phyloP scores from a whole-genome alignment of 139 green algal species.

The Tetraselmis chui region DNA sequence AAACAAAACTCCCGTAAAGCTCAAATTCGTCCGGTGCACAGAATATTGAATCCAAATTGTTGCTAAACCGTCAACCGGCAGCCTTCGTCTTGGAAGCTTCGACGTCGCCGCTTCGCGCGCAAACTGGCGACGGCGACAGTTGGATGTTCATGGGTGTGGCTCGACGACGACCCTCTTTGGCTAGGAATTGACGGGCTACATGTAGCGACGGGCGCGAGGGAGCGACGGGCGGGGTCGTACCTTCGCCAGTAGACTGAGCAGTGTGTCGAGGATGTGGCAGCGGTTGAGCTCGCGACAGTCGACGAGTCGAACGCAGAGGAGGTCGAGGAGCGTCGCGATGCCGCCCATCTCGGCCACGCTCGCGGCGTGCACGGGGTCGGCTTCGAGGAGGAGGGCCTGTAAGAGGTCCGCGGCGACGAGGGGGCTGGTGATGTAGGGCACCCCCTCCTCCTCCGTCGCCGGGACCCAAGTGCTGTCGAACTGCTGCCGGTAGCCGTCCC shows the following conservation, averaged over 20 bases:
- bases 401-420: neutral
- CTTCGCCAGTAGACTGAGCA: neutral
- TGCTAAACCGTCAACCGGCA: no score
- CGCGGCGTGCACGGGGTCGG: neutral
- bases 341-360: neutral
- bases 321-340: neutral
- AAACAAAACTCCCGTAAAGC: no score
- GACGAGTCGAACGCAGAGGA: neutral
- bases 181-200: no score
- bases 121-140: no score
- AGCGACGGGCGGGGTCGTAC: no score
- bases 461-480: neutral
- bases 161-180: no score
- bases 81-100: no score
- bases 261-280: neutral
- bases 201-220: no score
- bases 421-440: neutral
- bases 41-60: no score
- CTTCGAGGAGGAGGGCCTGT: neutral
- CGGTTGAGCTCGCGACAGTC: neutral
- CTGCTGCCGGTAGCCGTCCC: neutral
- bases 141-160: no score
- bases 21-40: no score
- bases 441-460: neutral
- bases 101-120: no score